A percentile compares a stretch with the other conserved stretches of the same genome.
phyloP scores from a whole-genome alignment of 2,329 filamentous ascomycete species.

The Sporothrix brasiliensis region DNA sequence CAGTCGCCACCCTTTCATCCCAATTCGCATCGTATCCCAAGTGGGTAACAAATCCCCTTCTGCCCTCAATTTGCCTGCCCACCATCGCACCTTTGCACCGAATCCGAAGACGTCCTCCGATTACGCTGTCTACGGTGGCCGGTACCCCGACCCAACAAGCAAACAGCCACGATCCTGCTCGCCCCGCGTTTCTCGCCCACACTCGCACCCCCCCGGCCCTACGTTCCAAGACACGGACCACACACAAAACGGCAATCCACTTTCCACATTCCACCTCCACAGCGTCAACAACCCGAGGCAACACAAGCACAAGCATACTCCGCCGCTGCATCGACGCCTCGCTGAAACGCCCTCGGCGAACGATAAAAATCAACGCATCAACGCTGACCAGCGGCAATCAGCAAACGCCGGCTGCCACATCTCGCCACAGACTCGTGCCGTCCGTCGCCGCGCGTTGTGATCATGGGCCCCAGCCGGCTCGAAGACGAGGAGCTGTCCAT shows the following conservation, averaged over 20 bases:
- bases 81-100: slow-evolving; percentile 2
- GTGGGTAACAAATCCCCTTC: slow-evolving; percentile 3
- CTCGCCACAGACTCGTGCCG: not conserved
- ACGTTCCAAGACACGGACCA: slow-evolving; percentile 18
- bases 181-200: not conserved
- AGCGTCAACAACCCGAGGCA: slow-evolving; percentile 1
- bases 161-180: slow-evolving; percentile 5
- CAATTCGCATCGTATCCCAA: slow-evolving; percentile 27
- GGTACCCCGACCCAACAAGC: not conserved
- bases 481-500: slow-evolving; percentile 85
- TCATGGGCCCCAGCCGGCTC: slow-evolving; percentile 61
- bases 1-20: slow-evolving; percentile 22
- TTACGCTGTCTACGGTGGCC: not conserved
- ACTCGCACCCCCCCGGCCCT: slow-evolving; percentile 13
- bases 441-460: slow-evolving; percentile 1
- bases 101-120: not conserved
- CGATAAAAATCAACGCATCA: not conserved
- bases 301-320: slow-evolving; percentile 17
- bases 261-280: not conserved
- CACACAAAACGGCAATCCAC: slow-evolving; percentile 15
- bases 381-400: not conserved
- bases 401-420: not conserved
- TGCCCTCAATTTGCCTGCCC: not conserved
- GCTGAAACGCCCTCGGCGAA: not conserved
- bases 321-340: slow-evolving; percentile 1